A percentile compares a stretch with the other conserved stretches of the same genome.
Evolutionary conservation across 2,329 filamentous ascomycete species (phyloP).

Genomic region (Pestalotiopsis fici): DNA sequence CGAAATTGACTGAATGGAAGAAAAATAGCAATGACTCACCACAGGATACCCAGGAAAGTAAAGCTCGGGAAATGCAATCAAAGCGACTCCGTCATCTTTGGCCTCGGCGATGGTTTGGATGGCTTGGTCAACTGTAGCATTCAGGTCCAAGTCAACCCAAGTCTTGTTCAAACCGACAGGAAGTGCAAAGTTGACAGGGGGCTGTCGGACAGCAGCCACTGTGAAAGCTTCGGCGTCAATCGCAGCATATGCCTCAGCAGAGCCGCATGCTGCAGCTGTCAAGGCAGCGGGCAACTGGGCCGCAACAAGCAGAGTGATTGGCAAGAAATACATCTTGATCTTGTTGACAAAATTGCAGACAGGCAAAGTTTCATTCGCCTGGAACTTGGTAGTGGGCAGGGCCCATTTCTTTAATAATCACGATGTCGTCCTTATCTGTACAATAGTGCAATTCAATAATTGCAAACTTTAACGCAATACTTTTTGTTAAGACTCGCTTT

Average conservation of each 20-base stretch:
- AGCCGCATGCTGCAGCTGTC: background rate
- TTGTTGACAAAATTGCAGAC: background rate
- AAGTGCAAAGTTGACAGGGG: constrained; percentile 1
- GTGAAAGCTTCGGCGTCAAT: background rate
- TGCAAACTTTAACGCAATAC: background rate
- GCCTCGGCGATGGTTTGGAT: background rate
- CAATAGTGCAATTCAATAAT: background rate
- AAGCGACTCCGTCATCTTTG: background rate
- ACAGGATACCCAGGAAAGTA: background rate
- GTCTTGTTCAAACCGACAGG: background rate
- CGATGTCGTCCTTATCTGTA: background rate
- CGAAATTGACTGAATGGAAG: background rate
- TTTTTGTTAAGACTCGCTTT: background rate
- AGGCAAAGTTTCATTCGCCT: background rate
- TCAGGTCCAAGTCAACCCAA: background rate
- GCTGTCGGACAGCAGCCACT: background rate
- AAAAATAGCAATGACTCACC: background rate
- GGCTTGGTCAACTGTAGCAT: background rate
- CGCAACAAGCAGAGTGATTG: background rate
- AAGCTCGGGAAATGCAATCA: background rate
- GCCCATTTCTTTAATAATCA: background rate
- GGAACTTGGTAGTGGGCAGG: background rate
- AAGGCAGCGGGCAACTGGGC: background rate
- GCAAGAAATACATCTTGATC: background rate
- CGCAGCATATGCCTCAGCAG: background rate